phyloP scores from a whole-genome alignment of 1,284 basidiomycete species.

The Laetiporus sulphureus region DNA sequence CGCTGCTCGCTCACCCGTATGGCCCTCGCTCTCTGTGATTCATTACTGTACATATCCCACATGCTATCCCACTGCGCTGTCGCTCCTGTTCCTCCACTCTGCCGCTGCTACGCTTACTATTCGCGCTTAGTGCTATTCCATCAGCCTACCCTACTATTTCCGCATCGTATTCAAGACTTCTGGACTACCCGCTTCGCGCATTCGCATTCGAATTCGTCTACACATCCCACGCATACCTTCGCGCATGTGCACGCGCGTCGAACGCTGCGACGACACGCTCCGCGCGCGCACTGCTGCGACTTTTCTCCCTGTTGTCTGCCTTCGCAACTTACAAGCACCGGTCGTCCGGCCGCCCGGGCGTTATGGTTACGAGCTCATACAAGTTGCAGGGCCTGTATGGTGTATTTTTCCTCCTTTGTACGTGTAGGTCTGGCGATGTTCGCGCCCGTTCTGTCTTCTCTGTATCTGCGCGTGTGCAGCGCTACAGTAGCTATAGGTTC shows the following conservation, averaged over 20 bases:
- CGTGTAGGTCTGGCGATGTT: slow-evolving; percentile 6
- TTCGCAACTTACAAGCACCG: too few species aligned
- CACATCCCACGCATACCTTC: not conserved
- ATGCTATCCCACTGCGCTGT: too few species aligned
- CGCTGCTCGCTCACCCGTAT: not conserved
- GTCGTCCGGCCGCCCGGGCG: too few species aligned
- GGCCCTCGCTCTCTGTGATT: not conserved
- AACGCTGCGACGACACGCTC: slow-evolving; percentile 2
- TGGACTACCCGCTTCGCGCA: too few species aligned
- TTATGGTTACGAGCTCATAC: too few species aligned
- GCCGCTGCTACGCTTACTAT: slow-evolving; percentile 8
- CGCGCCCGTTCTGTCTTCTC: too few species aligned
- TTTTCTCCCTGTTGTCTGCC: not conserved
- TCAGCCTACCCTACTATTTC: too few species aligned
- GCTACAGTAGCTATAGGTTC: slow-evolving; percentile 1
- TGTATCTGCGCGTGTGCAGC: too few species aligned
- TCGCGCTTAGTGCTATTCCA: slow-evolving; percentile 3
- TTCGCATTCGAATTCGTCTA: too few species aligned
- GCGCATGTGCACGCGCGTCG: not conserved
- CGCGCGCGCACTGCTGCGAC: slow-evolving; percentile 2
- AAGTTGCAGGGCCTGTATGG: not conserved
- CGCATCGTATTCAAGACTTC: too few species aligned
- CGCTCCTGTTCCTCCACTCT: slow-evolving; percentile 5
- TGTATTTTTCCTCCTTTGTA: slow-evolving; percentile 5
- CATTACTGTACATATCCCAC: slow-evolving; percentile 11